Conservation (phyloP, 129 eudicot species). For the Flaveria linearis region DNA sequence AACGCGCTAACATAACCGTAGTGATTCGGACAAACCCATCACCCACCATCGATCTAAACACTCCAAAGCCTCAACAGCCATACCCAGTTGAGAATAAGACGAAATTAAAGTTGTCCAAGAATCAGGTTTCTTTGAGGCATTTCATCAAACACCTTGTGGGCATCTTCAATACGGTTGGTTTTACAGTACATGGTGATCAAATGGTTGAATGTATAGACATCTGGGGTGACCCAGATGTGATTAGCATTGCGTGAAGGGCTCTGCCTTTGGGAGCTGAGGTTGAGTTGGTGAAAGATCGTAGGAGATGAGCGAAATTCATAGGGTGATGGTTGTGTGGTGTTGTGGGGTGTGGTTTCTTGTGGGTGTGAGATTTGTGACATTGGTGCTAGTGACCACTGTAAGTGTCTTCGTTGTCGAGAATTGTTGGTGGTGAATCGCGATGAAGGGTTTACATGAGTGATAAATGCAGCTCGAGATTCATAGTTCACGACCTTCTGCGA, state of each 20-base stretch:
- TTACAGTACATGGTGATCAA: slow-evolving; percentile 57
- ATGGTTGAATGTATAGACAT: slow-evolving; percentile 62
- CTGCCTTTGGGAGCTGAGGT: slow-evolving; percentile 44
- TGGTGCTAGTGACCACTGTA: background rate
- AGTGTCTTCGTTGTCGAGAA: background rate
- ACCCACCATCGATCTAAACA: slow-evolving; percentile 50
- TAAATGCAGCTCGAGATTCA: background rate
- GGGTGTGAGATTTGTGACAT: slow-evolving; percentile 19
- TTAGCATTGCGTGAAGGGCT: slow-evolving; percentile 54
- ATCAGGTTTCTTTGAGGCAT: slow-evolving; percentile 62
- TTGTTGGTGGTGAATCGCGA: background rate
- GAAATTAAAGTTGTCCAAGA: slow-evolving; percentile 67
- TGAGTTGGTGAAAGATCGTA: slow-evolving; percentile 43
- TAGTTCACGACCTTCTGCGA: no score
- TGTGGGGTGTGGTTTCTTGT: background rate
- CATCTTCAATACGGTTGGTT: slow-evolving; percentile 37
- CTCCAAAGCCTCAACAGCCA: slow-evolving; percentile 39
- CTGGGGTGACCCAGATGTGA: slow-evolving; percentile 44
- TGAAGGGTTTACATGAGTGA: background rate
- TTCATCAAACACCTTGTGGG: slow-evolving; percentile 61
- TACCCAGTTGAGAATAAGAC: slow-evolving; percentile 52
- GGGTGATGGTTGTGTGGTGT: slow-evolving; percentile 11
- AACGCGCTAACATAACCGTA: slow-evolving; percentile 64
- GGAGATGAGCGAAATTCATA: slow-evolving; percentile 54
- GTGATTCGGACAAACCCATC: slow-evolving; percentile 50